Evolutionary conservation across 2,329 filamentous ascomycete genomes (phyloP).

Genomic region (Colletotrichum eleusines): DNA sequence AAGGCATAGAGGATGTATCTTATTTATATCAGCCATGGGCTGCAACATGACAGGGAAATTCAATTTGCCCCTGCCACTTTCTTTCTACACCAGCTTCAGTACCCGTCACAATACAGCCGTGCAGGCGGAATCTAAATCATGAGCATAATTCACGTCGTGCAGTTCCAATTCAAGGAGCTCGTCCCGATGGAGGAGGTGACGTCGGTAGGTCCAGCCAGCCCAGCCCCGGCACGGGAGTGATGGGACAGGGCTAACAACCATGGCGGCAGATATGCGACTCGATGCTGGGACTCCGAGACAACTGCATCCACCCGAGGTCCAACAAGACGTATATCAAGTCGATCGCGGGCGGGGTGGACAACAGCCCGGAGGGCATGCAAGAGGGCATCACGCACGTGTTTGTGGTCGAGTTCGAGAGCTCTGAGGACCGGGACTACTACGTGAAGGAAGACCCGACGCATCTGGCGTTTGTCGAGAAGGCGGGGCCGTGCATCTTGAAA

Average conservation of each 20-base stretch:
- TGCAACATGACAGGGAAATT: no score
- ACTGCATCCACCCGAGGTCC: constrained; percentile 71
- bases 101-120: neutral
- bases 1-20: no score
- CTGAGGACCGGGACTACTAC: constrained; percentile 77
- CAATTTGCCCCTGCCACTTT: no score
- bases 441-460: constrained; percentile 74
- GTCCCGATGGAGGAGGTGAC: constrained; percentile 62
- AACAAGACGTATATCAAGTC: constrained; percentile 71
- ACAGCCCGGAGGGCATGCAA: constrained; percentile 70
- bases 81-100: neutral
- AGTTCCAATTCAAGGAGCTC: constrained; percentile 73
- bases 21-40: no score
- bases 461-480: constrained; percentile 66
- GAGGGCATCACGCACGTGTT: constrained; percentile 77
- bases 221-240: neutral
- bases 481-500: constrained; percentile 62
- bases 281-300: constrained; percentile 64
- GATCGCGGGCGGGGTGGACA: constrained; percentile 70
- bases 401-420: constrained; percentile 73
- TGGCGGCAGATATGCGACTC: constrained; percentile 47
- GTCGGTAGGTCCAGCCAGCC: constrained; percentile 59
- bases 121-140: constrained; percentile 52
- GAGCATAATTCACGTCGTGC: constrained; percentile 76
- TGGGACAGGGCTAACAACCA: neutral